Evolutionary conservation across 352 stramenopile genomes (phyloP).

Genomic region (Pythium monospermum): DNA sequence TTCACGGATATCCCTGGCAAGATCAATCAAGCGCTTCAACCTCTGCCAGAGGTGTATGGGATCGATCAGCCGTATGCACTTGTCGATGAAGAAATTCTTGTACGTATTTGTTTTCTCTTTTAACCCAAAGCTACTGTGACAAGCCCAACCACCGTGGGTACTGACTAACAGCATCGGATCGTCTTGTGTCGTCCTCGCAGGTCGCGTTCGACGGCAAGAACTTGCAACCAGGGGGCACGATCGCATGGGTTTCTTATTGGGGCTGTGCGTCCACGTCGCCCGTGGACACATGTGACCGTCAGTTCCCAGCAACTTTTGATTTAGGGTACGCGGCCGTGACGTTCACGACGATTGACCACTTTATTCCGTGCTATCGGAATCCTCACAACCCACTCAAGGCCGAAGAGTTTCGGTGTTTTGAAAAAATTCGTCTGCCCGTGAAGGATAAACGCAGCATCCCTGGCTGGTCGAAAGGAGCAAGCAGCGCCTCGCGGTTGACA

Average conservation of each 20-base stretch:
- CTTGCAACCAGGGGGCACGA: conserved; percentile 60
- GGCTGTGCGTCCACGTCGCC: conserved; percentile 58
- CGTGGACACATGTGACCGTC: conserved; percentile 62
- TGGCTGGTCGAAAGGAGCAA: conserved; percentile 57
- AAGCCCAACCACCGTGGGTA: no score
- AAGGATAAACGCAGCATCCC: conserved; percentile 79
- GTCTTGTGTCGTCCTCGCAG: conserved; percentile 6
- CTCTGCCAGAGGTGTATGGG: conserved; percentile 42
- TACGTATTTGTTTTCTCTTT: conserved; percentile 9
- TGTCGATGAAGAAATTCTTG: conserved; percentile 65
- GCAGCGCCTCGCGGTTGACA: not conserved
- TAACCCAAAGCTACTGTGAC: not conserved
- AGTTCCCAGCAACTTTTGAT: conserved; percentile 61
- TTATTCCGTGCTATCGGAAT: conserved; percentile 82
- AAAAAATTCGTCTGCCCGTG: conserved; percentile 61
- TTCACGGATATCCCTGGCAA: conserved; percentile 41
- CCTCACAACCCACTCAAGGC: conserved; percentile 69
- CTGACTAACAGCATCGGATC: no score
- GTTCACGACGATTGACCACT: conserved; percentile 72
- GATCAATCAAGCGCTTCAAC: conserved; percentile 51
- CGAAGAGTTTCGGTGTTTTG: conserved; percentile 68
- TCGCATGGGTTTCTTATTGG: conserved; percentile 81
- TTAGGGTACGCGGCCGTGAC: conserved; percentile 60
- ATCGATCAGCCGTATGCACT: conserved; percentile 69
- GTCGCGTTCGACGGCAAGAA: conserved; percentile 66